phyloP scores from a whole-genome alignment of 2,329 filamentous ascomycete genomes.

The Trichophyton rubrum region DNA sequence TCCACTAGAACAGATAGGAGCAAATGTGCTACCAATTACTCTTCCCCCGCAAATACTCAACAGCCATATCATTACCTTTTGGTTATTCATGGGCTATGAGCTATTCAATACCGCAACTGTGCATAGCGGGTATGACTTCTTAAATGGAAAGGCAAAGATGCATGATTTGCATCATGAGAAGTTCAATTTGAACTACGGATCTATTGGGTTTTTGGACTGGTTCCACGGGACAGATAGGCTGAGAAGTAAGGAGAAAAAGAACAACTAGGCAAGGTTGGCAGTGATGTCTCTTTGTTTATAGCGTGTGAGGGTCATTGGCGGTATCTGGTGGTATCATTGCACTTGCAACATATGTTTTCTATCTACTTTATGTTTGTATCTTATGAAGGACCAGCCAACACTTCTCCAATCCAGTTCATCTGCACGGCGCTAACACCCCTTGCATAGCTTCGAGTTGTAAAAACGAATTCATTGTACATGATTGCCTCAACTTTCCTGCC shows the following conservation, averaged over 20 bases:
- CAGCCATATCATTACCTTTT: conserved; percentile 42
- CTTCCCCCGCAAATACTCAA: conserved; percentile 38
- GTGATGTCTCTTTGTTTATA: background rate
- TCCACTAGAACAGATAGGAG: conserved; percentile 44
- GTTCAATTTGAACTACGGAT: conserved; percentile 44
- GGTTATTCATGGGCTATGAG: conserved; percentile 38
- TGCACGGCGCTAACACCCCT: conserved; percentile 50
- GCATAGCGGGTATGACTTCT: conserved; percentile 48
- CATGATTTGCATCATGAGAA: conserved; percentile 49
- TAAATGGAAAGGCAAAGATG: conserved; percentile 36
- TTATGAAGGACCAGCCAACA: conserved; percentile 15
- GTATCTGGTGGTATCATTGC: background rate
- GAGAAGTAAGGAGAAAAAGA: background rate
- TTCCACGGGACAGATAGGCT: conserved; percentile 37
- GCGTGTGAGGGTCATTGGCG: background rate
- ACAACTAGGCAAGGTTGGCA: background rate
- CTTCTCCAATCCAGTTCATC: conserved; percentile 49
- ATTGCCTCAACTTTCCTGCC: conserved; percentile 50
- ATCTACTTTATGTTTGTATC: background rate
- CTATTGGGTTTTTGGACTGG: conserved; percentile 43
- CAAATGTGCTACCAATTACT: conserved; percentile 42
- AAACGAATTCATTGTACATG: conserved; percentile 54
- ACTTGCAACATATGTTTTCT: background rate
- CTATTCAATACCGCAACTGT: conserved; percentile 43
- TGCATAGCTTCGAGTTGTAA: conserved; percentile 52